phyloP scores from a whole-genome alignment of 2,329 filamentous ascomycete genomes.

The Exophiala xenobiotica region DNA sequence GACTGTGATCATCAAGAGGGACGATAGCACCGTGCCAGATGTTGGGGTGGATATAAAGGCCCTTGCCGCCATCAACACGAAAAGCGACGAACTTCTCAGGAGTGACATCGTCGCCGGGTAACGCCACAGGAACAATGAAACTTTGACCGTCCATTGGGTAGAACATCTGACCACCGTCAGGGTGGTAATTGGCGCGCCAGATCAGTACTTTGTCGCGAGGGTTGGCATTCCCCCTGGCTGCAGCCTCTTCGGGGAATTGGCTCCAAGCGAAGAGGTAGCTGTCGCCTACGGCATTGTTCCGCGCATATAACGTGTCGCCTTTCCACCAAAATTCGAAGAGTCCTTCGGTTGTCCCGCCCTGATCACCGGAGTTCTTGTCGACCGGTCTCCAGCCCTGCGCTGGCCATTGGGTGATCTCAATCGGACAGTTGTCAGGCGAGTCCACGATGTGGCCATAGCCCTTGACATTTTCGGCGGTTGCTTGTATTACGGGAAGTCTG shows the following conservation, averaged over 20 bases:
- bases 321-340: conserved; percentile 23
- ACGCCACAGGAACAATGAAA: conserved; percentile 14
- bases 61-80: conserved; percentile 13
- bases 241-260: conserved; percentile 13
- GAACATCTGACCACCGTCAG: conserved; percentile 18
- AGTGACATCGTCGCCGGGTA: conserved; percentile 17
- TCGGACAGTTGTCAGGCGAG: conserved; percentile 8
- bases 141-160: conserved; percentile 12
- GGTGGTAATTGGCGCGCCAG: conserved; percentile 20
- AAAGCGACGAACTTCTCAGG: conserved; percentile 19
- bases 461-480: conserved; percentile 14
- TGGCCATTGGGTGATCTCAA: conserved; percentile 19
- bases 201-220: conserved; percentile 14
- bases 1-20: conserved; percentile 12
- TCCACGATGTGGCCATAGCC: conserved; percentile 17
- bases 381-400: conserved; percentile 16
- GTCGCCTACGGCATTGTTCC: conserved; percentile 17
- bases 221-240: not conserved
- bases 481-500: conserved; percentile 5
- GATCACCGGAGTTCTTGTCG: conserved; percentile 16
- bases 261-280: conserved; percentile 22
- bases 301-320: conserved; percentile 19
- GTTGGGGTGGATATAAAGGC: conserved; percentile 18
- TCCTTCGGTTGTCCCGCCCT: conserved; percentile 15
- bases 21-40: conserved; percentile 21